phyloP scores from a whole-genome alignment of 1,284 basidiomycete genomes.

The Spongiforma sp. region DNA sequence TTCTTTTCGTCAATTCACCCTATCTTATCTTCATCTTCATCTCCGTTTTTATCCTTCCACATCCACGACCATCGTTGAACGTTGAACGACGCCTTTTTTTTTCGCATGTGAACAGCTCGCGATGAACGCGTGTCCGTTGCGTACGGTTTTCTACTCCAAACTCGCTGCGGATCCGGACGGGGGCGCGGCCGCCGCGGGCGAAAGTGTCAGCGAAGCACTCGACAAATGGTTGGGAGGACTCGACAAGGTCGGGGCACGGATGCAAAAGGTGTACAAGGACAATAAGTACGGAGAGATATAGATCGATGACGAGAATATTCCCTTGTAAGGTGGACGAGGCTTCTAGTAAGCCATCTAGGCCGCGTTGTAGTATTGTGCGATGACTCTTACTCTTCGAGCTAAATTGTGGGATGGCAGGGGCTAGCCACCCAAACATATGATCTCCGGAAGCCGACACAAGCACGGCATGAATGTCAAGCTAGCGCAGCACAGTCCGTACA shows the following conservation, averaged over 20 bases:
- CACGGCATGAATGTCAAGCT: no score
- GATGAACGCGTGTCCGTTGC: constrained; percentile 97
- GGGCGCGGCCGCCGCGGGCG: constrained; percentile 58
- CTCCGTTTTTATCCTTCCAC: neutral
- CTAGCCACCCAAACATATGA: no score
- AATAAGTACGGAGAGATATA: constrained; percentile 45
- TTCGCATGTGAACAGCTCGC: constrained; percentile 52
- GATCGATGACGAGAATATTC: no score
- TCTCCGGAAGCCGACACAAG: no score
- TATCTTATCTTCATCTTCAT: neutral
- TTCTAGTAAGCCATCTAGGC: no score
- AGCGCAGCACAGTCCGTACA: no score
- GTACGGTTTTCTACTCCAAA: constrained; percentile 89
- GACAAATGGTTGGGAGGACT: constrained; percentile 73
- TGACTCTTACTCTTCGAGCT: no score
- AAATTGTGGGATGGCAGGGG: no score
- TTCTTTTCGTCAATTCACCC: neutral
- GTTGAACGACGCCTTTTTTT: no score
- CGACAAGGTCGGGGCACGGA: constrained; percentile 68
- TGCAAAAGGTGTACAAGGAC: constrained; percentile 75
- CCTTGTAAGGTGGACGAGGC: no score
- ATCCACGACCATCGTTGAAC: no score
- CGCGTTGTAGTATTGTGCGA: no score
- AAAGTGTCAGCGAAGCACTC: constrained; percentile 74
- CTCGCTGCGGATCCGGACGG: constrained; percentile 75